Conservation (phyloP, 306 rosid genomes). For the Prunus armeniaca region DNA sequence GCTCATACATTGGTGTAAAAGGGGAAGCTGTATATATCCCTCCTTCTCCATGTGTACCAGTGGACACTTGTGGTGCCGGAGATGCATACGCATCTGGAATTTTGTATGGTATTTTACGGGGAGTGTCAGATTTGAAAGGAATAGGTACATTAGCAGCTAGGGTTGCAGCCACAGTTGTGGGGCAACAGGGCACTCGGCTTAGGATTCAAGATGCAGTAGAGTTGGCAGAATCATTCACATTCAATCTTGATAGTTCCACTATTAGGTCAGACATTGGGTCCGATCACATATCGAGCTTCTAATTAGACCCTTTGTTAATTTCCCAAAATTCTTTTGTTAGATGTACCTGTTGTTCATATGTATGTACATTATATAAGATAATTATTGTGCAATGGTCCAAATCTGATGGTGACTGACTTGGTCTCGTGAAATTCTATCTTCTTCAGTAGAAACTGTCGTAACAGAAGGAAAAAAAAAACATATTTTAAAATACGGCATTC, state of each 20-base stretch:
- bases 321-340: constrained; percentile 29
- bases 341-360: constrained; percentile 7
- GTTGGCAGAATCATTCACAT: constrained; percentile 60
- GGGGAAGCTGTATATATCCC: constrained; percentile 89
- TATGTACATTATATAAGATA: constrained; percentile 7
- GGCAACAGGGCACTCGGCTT: constrained; percentile 91
- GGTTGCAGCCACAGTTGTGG: constrained; percentile 90
- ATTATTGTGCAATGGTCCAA: not conserved
- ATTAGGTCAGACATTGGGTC: constrained; percentile 61
- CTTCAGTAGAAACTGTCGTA: too few species aligned
- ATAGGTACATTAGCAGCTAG: constrained; percentile 77
- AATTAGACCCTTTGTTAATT: constrained; percentile 15
- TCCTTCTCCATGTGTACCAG: constrained; percentile 79
- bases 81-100: constrained; percentile 95
- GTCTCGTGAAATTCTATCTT: too few species aligned
- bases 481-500: too few species aligned
- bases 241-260: constrained; percentile 32
- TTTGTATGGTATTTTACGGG: constrained; percentile 64
- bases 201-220: constrained; percentile 71
- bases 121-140: constrained; percentile 67
- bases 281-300: constrained; percentile 71
- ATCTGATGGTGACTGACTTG: not conserved
- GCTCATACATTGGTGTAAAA: constrained; percentile 81
- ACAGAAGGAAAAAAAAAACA: too few species aligned
- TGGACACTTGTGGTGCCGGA: constrained; percentile 97